Evolutionary conservation across 768 basidiomycete species (phyloP).

Genomic region (Mycena polygramma): DNA sequence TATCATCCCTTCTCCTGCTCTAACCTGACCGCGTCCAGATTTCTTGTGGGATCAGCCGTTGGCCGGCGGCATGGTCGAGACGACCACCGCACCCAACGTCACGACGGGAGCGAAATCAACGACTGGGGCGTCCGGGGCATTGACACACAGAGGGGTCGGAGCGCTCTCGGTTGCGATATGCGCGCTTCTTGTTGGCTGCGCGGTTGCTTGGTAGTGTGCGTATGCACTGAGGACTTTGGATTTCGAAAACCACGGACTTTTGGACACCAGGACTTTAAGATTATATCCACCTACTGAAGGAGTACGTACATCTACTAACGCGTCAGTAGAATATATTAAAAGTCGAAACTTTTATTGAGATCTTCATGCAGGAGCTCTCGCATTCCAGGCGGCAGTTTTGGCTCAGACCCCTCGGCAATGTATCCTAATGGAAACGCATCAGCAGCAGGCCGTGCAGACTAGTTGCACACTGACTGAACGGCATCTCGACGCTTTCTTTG

Average conservation of each 20-base stretch:
- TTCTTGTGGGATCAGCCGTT: constrained; percentile 72
- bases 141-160: not conserved
- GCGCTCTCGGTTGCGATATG: not conserved
- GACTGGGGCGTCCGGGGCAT: constrained; percentile 3
- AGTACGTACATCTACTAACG: not conserved
- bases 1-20: too few species aligned
- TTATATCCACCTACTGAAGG: not conserved
- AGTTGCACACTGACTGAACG: constrained; percentile 77
- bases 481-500: constrained; percentile 97
- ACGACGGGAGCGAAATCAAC: not conserved
- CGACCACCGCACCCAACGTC: not conserved
- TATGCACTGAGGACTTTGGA: not conserved
- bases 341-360: constrained; percentile 88
- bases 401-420: constrained; percentile 65
- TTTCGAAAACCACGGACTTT: not conserved
- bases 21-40: constrained; percentile 34
- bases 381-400: constrained; percentile 92
- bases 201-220: not conserved
- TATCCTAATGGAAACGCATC: constrained; percentile 53
- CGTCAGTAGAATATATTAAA: constrained; percentile 52
- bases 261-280: not conserved
- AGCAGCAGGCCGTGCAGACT: not conserved
- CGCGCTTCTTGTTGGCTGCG: not conserved
- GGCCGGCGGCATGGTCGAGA: constrained; percentile 44
- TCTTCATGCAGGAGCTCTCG: constrained; percentile 86